phyloP scores from a whole-genome alignment of 2,329 filamentous ascomycete genomes.

The Cladophialophora carrionii region DNA sequence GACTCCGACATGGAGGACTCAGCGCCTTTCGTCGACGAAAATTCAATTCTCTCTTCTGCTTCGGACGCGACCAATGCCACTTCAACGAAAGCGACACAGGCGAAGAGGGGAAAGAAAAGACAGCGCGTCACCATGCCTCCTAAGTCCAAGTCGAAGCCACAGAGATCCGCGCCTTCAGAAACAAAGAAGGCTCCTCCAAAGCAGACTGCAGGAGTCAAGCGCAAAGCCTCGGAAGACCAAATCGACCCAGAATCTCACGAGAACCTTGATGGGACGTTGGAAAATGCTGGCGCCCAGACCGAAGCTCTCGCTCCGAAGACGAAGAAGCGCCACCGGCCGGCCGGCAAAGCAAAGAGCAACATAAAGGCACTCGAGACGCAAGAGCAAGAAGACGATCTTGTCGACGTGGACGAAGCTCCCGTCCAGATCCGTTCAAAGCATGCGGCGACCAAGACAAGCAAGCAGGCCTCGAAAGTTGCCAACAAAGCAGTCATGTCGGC shows the following conservation, averaged over 20 bases:
- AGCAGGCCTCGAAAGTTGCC: conserved; percentile 3
- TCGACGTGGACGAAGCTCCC: conserved; percentile 29
- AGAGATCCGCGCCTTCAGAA: conserved; percentile 45
- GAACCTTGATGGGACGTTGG: conserved; percentile 43
- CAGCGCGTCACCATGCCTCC: conserved; percentile 39
- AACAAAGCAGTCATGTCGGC: conserved; percentile 13
- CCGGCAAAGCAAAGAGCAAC: conserved; percentile 27
- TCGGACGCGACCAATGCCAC: conserved; percentile 32
- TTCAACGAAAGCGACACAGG: conserved; percentile 31
- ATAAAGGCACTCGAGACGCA: conserved; percentile 43
- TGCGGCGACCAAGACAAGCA: conserved; percentile 12
- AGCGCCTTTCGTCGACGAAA: conserved; percentile 42
- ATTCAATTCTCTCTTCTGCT: conserved; percentile 39
- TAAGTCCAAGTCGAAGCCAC: conserved; percentile 46
- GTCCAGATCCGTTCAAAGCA: conserved; percentile 28
- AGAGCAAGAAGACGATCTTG: conserved; percentile 34
- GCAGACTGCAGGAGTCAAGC: conserved; percentile 40
- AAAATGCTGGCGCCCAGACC: conserved; percentile 41
- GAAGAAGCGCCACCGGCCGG: conserved; percentile 36
- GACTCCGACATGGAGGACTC: conserved; percentile 54
- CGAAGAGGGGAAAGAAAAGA: conserved; percentile 34
- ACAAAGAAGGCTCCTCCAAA: conserved; percentile 53
- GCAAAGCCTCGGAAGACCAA: conserved; percentile 47
- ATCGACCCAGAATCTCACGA: conserved; percentile 44
- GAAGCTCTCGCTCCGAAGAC: conserved; percentile 32